These are phyloP conservation scores for Cyberlindnera mississippiensis DNA, from an alignment of 805 yeast species.

Conservation along the genomic window DNA sequence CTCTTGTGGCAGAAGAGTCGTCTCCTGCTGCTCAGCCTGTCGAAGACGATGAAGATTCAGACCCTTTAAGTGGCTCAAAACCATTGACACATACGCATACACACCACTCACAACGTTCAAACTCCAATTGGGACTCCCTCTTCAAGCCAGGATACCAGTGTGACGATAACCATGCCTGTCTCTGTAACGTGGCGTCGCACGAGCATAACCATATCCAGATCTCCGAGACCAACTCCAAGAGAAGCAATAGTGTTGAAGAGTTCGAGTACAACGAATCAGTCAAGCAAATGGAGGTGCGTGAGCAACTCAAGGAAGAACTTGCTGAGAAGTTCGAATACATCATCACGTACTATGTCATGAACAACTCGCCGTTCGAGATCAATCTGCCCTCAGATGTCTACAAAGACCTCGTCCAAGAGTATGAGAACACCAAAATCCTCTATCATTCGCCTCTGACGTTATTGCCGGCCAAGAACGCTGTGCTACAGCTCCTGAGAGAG, in stretches of 20 bases:
- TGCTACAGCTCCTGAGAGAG: conserved; percentile 30
- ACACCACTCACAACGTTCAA: background rate
- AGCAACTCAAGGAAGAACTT: conserved; percentile 22
- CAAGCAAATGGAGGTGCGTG: conserved; percentile 18
- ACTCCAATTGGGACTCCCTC: conserved; percentile 10
- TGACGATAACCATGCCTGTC: conserved; percentile 13
- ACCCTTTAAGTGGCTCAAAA: background rate
- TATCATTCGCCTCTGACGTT: conserved; percentile 32
- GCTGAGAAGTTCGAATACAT: conserved; percentile 36
- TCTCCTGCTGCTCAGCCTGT: background rate
- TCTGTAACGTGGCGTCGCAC: conserved; percentile 13
- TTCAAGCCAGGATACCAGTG: conserved; percentile 16
- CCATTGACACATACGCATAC: conserved; percentile 7
- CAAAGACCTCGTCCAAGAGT: conserved; percentile 28
- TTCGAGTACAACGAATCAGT: conserved; percentile 19
- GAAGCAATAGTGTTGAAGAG: conserved; percentile 6
- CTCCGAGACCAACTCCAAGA: background rate
- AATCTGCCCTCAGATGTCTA: conserved; percentile 42
- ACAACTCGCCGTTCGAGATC: conserved; percentile 44
- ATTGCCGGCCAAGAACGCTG: conserved; percentile 30
- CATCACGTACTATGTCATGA: conserved; percentile 36
- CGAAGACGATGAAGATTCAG: conserved; percentile 8
- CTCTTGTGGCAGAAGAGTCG: background rate
- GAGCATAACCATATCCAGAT: conserved; percentile 7
- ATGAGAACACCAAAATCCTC: conserved; percentile 23